Evolutionary conservation across 306 rosid genomes (phyloP).

Genomic region (Senna siamea): DNA sequence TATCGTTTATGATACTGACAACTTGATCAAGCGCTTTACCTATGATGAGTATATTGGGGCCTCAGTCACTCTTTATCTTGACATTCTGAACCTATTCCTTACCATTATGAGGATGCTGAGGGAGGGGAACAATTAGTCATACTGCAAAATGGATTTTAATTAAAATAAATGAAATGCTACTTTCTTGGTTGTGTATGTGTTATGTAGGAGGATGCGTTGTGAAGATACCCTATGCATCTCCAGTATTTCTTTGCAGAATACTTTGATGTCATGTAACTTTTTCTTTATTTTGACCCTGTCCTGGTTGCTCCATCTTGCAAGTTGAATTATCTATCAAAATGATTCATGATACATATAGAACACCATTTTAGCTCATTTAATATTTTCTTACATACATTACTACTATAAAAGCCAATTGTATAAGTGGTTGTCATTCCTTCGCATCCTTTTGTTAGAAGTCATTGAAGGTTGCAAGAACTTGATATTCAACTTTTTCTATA

Average conservation of each 20-base stretch:
- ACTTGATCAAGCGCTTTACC: conserved; percentile 86
- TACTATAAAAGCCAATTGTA: neutral
- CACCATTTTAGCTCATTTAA: neutral
- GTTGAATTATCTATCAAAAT: conserved; percentile 11
- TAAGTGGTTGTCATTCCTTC: neutral
- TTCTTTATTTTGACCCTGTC: no score
- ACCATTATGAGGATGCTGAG: conserved; percentile 86
- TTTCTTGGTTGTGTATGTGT: conserved; percentile 22
- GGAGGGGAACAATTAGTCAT: conserved; percentile 63
- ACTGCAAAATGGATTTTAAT: conserved; percentile 2
- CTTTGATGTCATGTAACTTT: conserved; percentile 31
- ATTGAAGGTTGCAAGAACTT: no score
- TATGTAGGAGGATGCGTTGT: conserved; percentile 34
- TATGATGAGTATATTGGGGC: conserved; percentile 95
- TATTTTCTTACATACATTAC: neutral
- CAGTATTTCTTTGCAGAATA: conserved; percentile 1
- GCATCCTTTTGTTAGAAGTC: no score
- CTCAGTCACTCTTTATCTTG: conserved; percentile 84
- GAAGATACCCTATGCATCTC: conserved; percentile 15
- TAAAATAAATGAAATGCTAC: conserved; percentile 30
- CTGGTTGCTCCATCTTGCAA: neutral
- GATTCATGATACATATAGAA: no score
- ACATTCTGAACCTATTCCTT: conserved; percentile 86
- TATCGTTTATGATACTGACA: conserved; percentile 82
- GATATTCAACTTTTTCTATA: no score